Evolutionary conservation across 495 filamentous ascomycete genomes (phyloP).

Genomic region (Cercophora samala): DNA sequence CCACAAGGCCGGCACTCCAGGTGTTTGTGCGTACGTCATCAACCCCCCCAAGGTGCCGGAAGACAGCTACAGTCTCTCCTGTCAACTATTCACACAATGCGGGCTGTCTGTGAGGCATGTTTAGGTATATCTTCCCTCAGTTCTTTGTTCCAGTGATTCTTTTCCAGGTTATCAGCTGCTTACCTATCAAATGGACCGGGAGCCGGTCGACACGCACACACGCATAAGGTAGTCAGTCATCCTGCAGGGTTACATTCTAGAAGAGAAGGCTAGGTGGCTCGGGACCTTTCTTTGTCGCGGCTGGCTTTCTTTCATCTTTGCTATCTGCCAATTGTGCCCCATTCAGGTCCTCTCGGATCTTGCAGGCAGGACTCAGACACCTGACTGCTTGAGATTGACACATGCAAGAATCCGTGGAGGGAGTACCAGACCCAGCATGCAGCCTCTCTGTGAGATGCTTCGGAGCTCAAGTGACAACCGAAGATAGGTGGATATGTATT

Average conservation of each 20-base stretch:
- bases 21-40: neutral
- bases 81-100: neutral
- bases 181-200: too few relatives aligned
- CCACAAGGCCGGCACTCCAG: neutral
- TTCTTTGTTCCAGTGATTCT: neutral
- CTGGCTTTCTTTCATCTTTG: neutral
- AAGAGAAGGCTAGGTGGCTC: neutral
- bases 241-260: neutral
- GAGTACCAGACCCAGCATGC: neutral
- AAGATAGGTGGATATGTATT: too few relatives aligned
- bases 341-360: neutral
- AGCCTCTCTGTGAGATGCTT: neutral
- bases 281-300: neutral
- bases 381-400: neutral
- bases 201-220: neutral
- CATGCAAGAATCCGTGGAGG: slow-evolving; percentile 4
- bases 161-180: neutral
- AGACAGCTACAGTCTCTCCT: neutral
- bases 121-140: too few relatives aligned
- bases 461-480: neutral
- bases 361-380: neutral
- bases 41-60: neutral
- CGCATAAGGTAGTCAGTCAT: neutral
- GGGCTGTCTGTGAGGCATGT: too few relatives aligned
- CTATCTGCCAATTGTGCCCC: neutral